A percentile compares a stretch with the other conserved stretches of the same genome.
Evolutionary conservation across 1,284 basidiomycete species (phyloP).

Genomic region (Leccinum variabile): DNA sequence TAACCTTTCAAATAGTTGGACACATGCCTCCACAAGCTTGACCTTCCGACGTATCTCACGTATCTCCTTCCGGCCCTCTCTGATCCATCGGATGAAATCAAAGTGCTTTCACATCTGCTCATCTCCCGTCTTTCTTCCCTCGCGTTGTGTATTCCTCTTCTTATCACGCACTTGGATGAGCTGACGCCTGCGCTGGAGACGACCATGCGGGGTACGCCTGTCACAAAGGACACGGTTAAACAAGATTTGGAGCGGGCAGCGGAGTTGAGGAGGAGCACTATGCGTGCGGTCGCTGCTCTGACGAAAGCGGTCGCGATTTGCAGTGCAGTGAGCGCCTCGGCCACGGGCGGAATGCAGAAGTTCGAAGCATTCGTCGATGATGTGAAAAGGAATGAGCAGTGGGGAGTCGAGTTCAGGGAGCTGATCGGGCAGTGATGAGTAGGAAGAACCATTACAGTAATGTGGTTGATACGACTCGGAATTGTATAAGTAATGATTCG

Average conservation of each 20-base stretch:
- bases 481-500: background rate
- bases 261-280: slow-evolving; percentile 86
- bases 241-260: slow-evolving; percentile 94
- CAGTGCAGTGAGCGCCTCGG: slow-evolving; percentile 56
- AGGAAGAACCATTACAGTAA: background rate
- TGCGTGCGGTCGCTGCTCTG: slow-evolving; percentile 84
- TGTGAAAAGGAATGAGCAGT: slow-evolving; percentile 59
- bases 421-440: slow-evolving; percentile 35
- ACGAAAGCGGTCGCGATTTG: slow-evolving; percentile 62
- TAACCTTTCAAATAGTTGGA: slow-evolving; percentile 60
- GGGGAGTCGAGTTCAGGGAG: slow-evolving; percentile 70
- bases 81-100: slow-evolving; percentile 95
- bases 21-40: slow-evolving; percentile 84
- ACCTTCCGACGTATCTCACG: slow-evolving; percentile 81
- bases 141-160: slow-evolving; percentile 38
- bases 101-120: slow-evolving; percentile 95
- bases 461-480: background rate
- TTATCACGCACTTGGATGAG: slow-evolving; percentile 77
- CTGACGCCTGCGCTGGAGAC: slow-evolving; percentile 78
- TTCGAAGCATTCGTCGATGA: slow-evolving; percentile 80
- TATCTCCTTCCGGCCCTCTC: slow-evolving; percentile 82
- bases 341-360: slow-evolving; percentile 38
- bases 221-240: slow-evolving; percentile 94
- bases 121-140: slow-evolving; percentile 87
- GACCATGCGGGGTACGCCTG: slow-evolving; percentile 88